Percentiles rank a stretch among this genome's conserved stretches.
Evolutionary conservation across 73 alveolate genomes (phyloP).

Genomic region (Paramecium sonneborni): DNA sequence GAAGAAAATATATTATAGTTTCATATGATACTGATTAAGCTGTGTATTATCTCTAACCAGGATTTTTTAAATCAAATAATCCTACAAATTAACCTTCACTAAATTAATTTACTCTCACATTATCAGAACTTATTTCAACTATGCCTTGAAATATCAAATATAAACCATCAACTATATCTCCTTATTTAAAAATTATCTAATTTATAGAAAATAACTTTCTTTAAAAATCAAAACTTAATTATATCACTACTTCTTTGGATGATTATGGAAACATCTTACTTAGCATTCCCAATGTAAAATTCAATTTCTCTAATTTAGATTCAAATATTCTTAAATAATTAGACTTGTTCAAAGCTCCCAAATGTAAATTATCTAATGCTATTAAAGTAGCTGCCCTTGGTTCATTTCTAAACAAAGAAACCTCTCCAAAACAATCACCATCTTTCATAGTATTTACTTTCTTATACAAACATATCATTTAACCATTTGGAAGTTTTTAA

Average conservation of each 20-base stretch:
- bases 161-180: conserved; percentile 25
- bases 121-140: neutral
- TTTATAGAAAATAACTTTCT: neutral
- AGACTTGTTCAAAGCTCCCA: neutral
- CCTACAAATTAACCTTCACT: conserved; percentile 41
- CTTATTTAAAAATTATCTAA: neutral
- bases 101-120: neutral
- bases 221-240: conserved; percentile 22
- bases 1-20: neutral
- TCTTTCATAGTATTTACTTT: neutral
- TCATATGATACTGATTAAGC: neutral
- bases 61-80: neutral
- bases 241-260: neutral
- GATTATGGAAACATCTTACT: conserved; percentile 8
- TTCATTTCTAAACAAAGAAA: conserved; percentile 71
- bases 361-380: conserved; percentile 57
- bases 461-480: neutral
- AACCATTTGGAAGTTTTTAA: neutral
- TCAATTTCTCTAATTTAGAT: neutral
- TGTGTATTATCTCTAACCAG: conserved; percentile 12
- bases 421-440: conserved; percentile 85
- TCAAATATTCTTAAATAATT: conserved; percentile 31
- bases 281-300: conserved; percentile 18
- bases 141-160: conserved; percentile 2
- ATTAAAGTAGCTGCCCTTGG: conserved; percentile 80